These are phyloP conservation scores for Phoma sp. DNA, from an alignment of 2,329 filamentous ascomycete genomes.

Conservation along the genomic window DNA sequence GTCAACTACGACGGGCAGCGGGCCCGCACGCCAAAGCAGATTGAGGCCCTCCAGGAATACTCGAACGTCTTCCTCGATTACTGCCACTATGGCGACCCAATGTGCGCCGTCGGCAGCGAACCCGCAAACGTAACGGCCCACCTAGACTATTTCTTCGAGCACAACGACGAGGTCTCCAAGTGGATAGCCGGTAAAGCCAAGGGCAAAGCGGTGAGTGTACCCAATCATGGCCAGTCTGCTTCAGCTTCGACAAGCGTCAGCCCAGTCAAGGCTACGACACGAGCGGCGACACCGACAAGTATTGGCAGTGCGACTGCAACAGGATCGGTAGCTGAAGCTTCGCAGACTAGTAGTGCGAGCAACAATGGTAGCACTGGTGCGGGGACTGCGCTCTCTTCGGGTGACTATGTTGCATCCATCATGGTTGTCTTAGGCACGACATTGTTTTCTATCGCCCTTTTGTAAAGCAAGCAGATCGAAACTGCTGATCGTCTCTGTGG, in stretches of 20 bases:
- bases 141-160: conserved; percentile 61
- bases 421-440: conserved; percentile 3
- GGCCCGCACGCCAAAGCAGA: conserved; percentile 30
- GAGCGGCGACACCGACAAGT: conserved; percentile 5
- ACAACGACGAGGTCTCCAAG: conserved; percentile 31
- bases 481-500: too few relatives aligned
- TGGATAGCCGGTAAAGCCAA: conserved; percentile 31
- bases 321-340: conserved; percentile 14
- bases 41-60: conserved; percentile 26
- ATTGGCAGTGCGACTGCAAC: conserved; percentile 9
- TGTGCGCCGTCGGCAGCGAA: conserved; percentile 63
- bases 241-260: conserved; percentile 6
- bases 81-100: conserved; percentile 68
- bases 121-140: conserved; percentile 64
- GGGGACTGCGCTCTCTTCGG: conserved; percentile 1
- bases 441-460: conserved; percentile 5
- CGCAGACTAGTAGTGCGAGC: conserved; percentile 16
- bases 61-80: conserved; percentile 63
- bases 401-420: not conserved
- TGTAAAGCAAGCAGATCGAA: not conserved
- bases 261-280: conserved; percentile 6
- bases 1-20: conserved; percentile 29
- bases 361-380: conserved; percentile 7
- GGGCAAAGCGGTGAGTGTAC: conserved; percentile 19
- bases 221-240: conserved; percentile 11